A percentile compares a stretch with the other conserved stretches of the same genome.
These are phyloP conservation scores for Apiosordaria backusii DNA, from an alignment of 495 filamentous ascomycete species.

Conservation along the genomic window DNA sequence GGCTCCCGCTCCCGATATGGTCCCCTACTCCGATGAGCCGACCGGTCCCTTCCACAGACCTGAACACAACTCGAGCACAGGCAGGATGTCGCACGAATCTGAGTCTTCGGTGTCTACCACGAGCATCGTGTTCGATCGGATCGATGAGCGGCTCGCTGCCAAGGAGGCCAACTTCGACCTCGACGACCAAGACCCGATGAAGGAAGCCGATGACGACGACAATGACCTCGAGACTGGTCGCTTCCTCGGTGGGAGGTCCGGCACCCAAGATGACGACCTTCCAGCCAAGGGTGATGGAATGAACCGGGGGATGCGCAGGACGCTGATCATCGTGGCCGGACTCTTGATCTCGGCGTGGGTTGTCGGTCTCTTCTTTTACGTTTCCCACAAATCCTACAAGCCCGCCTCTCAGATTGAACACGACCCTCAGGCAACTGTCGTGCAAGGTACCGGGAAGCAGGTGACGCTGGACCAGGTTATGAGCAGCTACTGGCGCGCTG, in stretches of 20 bases:
- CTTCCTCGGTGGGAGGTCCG: conserved; percentile 38
- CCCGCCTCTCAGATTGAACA: conserved; percentile 58
- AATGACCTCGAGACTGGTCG: conserved; percentile 43
- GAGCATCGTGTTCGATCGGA: conserved; percentile 71
- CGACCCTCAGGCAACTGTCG: conserved; percentile 62
- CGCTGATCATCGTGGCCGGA: conserved; percentile 63
- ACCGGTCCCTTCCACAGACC: conserved; percentile 5
- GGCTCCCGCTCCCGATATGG: conserved; percentile 9
- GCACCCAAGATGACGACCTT: conserved; percentile 8
- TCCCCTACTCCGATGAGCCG: conserved; percentile 13
- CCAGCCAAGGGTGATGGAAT: conserved; percentile 37
- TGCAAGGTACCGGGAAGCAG: conserved; percentile 66
- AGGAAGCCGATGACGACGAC: conserved; percentile 45
- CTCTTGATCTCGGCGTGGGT: conserved; percentile 76
- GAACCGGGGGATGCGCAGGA: conserved; percentile 59
- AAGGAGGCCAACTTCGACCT: conserved; percentile 32
- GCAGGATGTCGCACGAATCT: conserved; percentile 53
- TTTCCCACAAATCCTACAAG: conserved; percentile 63
- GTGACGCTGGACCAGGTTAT: conserved; percentile 80
- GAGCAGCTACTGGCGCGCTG: conserved; percentile 64
- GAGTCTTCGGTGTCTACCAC: conserved; percentile 70
- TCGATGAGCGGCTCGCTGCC: conserved; percentile 48
- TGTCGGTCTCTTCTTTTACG: conserved; percentile 69
- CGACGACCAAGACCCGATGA: conserved; percentile 45
- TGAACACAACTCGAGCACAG: conserved; percentile 11